A percentile compares a stretch with the other conserved stretches of the same genome.
These are phyloP conservation scores for Conticribra guillardii DNA, from an alignment of 108 stramenopile genomes.

Conservation along the genomic window DNA sequence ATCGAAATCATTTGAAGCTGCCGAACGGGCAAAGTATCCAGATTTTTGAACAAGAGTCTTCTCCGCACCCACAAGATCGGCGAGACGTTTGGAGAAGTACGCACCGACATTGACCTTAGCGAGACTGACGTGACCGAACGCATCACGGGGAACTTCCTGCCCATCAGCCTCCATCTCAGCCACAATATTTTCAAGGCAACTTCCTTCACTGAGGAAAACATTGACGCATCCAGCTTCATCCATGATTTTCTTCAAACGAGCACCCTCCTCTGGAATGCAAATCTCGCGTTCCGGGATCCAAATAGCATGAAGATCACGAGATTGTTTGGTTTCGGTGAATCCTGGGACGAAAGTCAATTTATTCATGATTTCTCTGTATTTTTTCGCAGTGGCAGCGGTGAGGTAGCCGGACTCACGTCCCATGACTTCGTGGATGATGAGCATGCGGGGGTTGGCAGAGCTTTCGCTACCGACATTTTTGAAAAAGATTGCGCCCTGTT, in stretches of 20 bases:
- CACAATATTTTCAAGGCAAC: conserved; percentile 86
- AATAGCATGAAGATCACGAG: conserved; percentile 89
- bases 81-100: conserved; percentile 85
- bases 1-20: conserved; percentile 89
- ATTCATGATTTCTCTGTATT: conserved; percentile 70
- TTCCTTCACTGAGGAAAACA: conserved; percentile 91
- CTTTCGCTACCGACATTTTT: conserved; percentile 82
- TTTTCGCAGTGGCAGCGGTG: conserved; percentile 80
- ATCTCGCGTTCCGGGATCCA: conserved; percentile 87
- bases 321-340: conserved; percentile 48
- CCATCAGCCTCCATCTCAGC: conserved; percentile 77
- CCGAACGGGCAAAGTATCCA: conserved; percentile 90
- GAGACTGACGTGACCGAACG: conserved; percentile 90
- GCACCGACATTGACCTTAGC: conserved; percentile 89
- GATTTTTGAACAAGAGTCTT: conserved; percentile 92
- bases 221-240: conserved; percentile 88
- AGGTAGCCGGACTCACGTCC: conserved; percentile 90
- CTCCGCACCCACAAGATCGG: conserved; percentile 78
- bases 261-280: conserved; percentile 77
- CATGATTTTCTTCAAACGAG: conserved; percentile 85
- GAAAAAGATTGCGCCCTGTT: conserved; percentile 87
- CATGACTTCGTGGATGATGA: conserved; percentile 93
- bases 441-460: conserved; percentile 91
- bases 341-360: conserved; percentile 49
- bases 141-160: conserved; percentile 76